Evolutionary conservation across 2,329 filamentous ascomycete genomes (phyloP).

Genomic region (Clarireedia homoeocarpa): DNA sequence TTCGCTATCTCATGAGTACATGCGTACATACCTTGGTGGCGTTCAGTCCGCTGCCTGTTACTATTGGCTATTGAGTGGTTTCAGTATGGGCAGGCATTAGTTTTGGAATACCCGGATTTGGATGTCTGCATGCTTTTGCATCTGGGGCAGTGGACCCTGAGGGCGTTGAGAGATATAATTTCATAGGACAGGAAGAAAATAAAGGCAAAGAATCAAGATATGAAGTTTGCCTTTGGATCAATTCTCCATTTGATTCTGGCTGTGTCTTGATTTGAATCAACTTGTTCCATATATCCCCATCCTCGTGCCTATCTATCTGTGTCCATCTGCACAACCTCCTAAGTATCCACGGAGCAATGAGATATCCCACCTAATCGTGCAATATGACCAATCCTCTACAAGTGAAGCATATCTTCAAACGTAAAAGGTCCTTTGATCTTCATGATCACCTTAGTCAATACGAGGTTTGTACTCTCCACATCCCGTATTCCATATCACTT

Average conservation of each 20-base stretch:
- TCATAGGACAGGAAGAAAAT: neutral
- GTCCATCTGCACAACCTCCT: neutral
- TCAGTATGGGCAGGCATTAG: neutral
- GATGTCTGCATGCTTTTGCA: neutral
- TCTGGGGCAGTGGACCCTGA: neutral
- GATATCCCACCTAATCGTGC: no score
- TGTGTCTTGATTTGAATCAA: no score
- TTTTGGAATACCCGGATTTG: conserved; percentile 6
- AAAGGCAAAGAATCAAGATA: neutral
- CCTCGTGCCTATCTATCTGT: neutral
- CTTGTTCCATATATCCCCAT: neutral
- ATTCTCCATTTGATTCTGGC: no score
- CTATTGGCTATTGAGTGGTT: neutral
- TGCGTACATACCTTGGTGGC: neutral
- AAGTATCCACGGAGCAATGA: neutral
- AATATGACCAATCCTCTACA: no score
- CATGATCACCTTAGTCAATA: no score
- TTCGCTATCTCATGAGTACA: neutral
- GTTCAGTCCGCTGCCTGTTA: neutral
- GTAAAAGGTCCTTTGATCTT: no score
- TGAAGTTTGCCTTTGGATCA: neutral
- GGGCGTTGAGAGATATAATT: neutral
- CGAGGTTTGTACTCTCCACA: no score
- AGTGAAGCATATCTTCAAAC: no score
- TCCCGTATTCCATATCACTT: no score